Conservation (phyloP, 257 asterid genomes). For the Solanum etuberosum region DNA sequence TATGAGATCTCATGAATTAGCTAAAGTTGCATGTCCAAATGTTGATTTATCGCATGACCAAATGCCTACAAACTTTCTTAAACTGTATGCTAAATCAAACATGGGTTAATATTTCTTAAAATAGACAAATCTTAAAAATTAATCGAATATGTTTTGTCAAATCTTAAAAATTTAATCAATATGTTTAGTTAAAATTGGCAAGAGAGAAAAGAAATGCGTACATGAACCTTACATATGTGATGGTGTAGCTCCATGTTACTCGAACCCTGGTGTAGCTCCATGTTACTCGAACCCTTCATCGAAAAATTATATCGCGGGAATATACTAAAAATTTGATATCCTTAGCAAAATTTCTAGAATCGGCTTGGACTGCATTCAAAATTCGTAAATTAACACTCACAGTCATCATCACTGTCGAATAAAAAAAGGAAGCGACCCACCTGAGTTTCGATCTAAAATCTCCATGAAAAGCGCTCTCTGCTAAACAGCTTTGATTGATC, state of each 20-base stretch:
- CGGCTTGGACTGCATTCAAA: background rate
- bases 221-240: background rate
- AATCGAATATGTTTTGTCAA: background rate
- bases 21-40: no score
- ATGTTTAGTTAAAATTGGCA: background rate
- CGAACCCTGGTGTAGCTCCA: no score
- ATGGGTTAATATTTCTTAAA: background rate
- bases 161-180: background rate
- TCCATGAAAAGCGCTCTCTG: background rate
- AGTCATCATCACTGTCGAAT: background rate
- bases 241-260: no score
- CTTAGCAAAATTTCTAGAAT: background rate
- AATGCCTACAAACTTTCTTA: no score
- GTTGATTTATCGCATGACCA: no score
- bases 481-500: background rate
- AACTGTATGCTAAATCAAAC: background rate
- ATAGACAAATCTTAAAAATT: background rate
- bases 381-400: background rate
- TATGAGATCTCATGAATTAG: no score
- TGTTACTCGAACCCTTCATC: rapidly evolving
- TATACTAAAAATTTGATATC: no score
- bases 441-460: background rate
- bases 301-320: no score
- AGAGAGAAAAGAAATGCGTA: background rate
- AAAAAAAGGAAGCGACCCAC: background rate